phyloP scores from a whole-genome alignment of 2,329 filamentous ascomycete genomes.

The Claviceps lovelessii region DNA sequence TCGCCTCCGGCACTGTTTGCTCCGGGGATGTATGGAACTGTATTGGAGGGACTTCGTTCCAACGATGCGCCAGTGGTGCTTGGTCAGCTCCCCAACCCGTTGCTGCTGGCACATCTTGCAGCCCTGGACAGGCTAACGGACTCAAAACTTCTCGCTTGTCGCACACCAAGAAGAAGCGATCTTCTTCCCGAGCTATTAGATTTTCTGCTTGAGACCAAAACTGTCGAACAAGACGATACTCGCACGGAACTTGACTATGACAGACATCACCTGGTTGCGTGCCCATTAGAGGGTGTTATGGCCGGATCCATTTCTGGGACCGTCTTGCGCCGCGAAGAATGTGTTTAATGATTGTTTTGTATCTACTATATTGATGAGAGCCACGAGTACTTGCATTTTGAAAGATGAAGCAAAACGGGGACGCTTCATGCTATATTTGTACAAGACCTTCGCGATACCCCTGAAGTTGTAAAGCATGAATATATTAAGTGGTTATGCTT shows the following conservation, averaged over 20 bases:
- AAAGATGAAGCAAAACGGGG: too few species aligned
- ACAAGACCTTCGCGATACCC: too few species aligned
- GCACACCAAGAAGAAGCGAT: conserved; percentile 4
- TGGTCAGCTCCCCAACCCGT: conserved; percentile 32
- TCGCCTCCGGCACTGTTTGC: conserved; percentile 31
- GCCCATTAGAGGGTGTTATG: too few species aligned
- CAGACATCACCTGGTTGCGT: not conserved
- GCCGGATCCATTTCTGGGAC: too few species aligned
- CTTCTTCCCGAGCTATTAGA: conserved; percentile 17
- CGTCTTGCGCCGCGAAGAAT: too few species aligned
- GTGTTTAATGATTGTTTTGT: too few species aligned
- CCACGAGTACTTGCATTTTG: too few species aligned
- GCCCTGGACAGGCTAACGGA: conserved; percentile 15
- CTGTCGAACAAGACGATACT: not conserved
- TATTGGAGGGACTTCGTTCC: conserved; percentile 33
- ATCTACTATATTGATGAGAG: too few species aligned
- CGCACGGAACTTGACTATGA: not conserved
- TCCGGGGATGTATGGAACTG: conserved; percentile 41
- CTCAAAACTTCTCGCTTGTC: conserved; percentile 24
- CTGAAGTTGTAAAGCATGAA: too few species aligned
- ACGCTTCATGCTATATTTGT: too few species aligned
- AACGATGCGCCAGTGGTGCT: conserved; percentile 37
- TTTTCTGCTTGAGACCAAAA: conserved; percentile 4
- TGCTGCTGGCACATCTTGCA: conserved; percentile 32
- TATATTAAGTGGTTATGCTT: too few species aligned